Base-by-base conservation (phyloP, 495 filamentous ascomycete species). In the Stereocaulon alpinum region DNA sequence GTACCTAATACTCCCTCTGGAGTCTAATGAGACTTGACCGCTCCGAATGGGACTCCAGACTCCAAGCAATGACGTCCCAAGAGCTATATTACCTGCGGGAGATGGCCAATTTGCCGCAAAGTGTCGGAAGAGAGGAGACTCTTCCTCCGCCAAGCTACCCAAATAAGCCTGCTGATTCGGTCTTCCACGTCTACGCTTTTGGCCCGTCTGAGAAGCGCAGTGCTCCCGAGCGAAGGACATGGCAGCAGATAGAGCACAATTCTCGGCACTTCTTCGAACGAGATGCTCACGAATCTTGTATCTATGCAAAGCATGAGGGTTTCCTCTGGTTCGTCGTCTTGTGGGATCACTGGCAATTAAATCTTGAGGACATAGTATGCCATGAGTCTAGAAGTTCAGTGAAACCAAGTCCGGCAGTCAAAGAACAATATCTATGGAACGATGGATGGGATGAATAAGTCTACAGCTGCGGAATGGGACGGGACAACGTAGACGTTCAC, bases 341-440 rank as follows among this genome's bases (percentile, higher is more conserved):
- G 20, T 63, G 61, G 61, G 61, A 59, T 54, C 61, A 59, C 41
- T 63, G 45, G 55, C 61, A 59, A 37, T 11, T 24, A n/a, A 59
- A 45, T 40, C 42, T 63, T 2, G 52, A 59, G 17, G 55, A 59
- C 15, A 10, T 58, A 2, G 55, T 63, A 11, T 58, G 34, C 17
- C 53, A 57, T 42, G 15, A 34, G 10, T 49, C 42, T 17, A 14
- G 1, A 43, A 61, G 52, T 41, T 7, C 1, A 6, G 40, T 27
- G 9, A 51, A 51, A 42, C 22, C 20, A 18, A 51, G 43, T 44
- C 29, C 32, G 44, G 53, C 27, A n/a, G 30, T 49, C 18, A 22
- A 32, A 20, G 9, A 56, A 34, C 53, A 40, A 27, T 57, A 61
- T 40, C 32, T 57, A 10, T 57, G 60, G 52, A 42, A 61, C 29